Conservation (phyloP, 805 yeast species). For the Kurtzmaniella cleridarum region DNA sequence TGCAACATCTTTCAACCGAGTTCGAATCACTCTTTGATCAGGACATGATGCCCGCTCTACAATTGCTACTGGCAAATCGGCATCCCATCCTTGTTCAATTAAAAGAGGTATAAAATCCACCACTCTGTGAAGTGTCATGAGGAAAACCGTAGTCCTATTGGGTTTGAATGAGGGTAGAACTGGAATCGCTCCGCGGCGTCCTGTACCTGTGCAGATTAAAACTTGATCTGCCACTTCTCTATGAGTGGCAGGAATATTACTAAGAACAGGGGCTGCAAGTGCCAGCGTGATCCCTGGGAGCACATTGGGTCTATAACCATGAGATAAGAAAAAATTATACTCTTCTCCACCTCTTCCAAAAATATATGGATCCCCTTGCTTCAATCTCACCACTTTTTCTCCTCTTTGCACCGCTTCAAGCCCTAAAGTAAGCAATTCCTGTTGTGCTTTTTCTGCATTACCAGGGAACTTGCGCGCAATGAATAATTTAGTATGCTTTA, state of each 20-base stretch:
- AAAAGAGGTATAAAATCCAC: slow-evolving; percentile 48
- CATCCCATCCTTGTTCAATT: slow-evolving; percentile 57
- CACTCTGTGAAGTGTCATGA: slow-evolving; percentile 85
- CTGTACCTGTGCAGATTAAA: slow-evolving; percentile 90
- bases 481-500: slow-evolving; percentile 58
- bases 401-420: slow-evolving; percentile 60
- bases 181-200: slow-evolving; percentile 80
- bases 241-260: slow-evolving; percentile 87
- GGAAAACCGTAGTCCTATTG: slow-evolving; percentile 75
- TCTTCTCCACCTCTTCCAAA: slow-evolving; percentile 98
- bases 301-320: slow-evolving; percentile 70
- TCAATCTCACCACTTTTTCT: slow-evolving; percentile 75
- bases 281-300: slow-evolving; percentile 90
- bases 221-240: slow-evolving; percentile 91
- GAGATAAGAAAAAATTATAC: slow-evolving; percentile 55
- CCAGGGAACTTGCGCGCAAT: slow-evolving; percentile 96
- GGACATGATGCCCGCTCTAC: slow-evolving; percentile 92
- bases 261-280: slow-evolving; percentile 75
- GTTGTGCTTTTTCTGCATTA: slow-evolving; percentile 90
- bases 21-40: slow-evolving; percentile 81
- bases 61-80: slow-evolving; percentile 70
- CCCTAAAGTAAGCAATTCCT: slow-evolving; percentile 73
- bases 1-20: slow-evolving; percentile 60
- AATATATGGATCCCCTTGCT: slow-evolving; percentile 96
- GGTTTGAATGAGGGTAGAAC: slow-evolving; percentile 66